Percentiles rank a stretch among this genome's conserved stretches.
These are phyloP conservation scores for Gossypium aridum DNA, from an alignment of 441 rosid species.

Conservation along the genomic window DNA sequence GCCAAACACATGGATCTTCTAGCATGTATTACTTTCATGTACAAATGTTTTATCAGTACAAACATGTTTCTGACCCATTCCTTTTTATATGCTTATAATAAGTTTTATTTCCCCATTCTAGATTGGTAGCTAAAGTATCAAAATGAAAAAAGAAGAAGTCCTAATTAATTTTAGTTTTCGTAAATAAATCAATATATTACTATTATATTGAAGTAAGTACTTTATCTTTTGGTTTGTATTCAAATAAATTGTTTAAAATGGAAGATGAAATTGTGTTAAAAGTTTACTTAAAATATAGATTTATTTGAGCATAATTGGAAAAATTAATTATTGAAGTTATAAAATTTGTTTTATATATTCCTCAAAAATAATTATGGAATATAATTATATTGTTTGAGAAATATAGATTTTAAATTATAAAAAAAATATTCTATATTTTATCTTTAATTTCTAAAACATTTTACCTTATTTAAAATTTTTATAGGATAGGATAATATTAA, in stretches of 20 bases:
- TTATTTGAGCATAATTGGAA: neutral
- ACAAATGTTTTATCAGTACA: neutral
- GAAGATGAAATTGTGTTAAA: neutral
- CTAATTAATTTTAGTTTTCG: neutral
- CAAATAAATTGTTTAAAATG: neutral
- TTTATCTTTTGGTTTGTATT: neutral
- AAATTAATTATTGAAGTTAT: too few species aligned
- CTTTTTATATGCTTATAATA: neutral
- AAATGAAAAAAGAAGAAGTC: neutral
- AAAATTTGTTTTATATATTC: too few species aligned
- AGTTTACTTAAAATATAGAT: neutral
- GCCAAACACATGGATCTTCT: neutral
- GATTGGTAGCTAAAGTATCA: neutral
- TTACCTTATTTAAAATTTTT: too few species aligned
- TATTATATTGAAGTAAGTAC: neutral
- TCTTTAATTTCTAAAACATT: too few species aligned
- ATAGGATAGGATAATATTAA: too few species aligned
- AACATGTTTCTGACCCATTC: neutral
- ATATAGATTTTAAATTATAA: too few species aligned
- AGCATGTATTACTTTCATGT: conserved; percentile 4
- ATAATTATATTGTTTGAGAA: too few species aligned
- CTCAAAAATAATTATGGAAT: too few species aligned
- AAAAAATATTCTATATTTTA: too few species aligned
- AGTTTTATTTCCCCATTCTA: neutral
- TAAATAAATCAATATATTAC: neutral